Evolutionary conservation across 2,329 filamentous ascomycete species (phyloP), one percentile per base, ranked within the genome.

Genomic region (Tolypocladium capitatum): DNA sequence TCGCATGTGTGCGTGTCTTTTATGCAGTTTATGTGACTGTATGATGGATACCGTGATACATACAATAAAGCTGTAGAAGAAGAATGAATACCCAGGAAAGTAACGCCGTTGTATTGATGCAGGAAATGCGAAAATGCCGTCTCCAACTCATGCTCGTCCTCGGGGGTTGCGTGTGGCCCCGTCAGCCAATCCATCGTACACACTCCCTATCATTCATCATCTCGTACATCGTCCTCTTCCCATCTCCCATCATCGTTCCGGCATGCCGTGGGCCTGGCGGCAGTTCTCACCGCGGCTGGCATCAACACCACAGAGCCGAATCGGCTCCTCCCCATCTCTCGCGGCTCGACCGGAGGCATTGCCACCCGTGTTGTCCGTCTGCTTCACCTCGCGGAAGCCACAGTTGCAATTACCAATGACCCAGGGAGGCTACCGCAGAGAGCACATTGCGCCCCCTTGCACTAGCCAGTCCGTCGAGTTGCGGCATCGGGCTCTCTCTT

Each of bases 61-160:
- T 35, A 28, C 14, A 45, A n/a, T 13, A 45, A 45, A 16, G 18
- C 30, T 27, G n/a, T 11, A 13, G 10, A 33, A 27, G 7, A 21
- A 34, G 2, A 27, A 33, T 18, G 2, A 27, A 33, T 18, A n/a
- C 10, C 9, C 27, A 24, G 20, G 24, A 43, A 36, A 34, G 14
- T 2, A 43, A 47, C 46, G 41, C 46, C 41, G 16, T 16, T 44
- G 27, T 38, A 41, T 40, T 11, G 20, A 42, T 46, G 45, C 45
- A 46, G 7, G 16, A 16, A 41, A 46, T 20, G 16, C 34, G 11
- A 40, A 40, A 20, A 35, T 28, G 18, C 8, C 30, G 9, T 13
- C 13, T 11, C 14, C 28, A 30, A 10, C 33, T 40, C 45, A 11
- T 31, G 18, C n/a, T 16, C 35, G 45, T 30, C 11, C 28, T 31